Evolutionary conservation across 129 eudicot species (phyloP), one percentile per base, ranked within the genome.

Genomic region (Artemisia tridentata): DNA sequence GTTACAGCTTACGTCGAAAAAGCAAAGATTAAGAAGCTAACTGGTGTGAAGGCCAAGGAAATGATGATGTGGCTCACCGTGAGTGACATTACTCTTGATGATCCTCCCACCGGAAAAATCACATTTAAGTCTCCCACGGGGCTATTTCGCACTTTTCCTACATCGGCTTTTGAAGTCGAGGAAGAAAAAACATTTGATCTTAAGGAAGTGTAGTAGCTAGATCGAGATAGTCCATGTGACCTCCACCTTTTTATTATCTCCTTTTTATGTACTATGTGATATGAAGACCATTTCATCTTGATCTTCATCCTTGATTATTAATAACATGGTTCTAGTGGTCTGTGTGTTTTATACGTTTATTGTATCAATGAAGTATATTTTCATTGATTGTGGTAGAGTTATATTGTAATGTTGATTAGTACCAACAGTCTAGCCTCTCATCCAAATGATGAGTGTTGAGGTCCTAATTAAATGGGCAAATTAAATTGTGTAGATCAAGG

Each of bases 11-110:
- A 61, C 13, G 73, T 78, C 1, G 86, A 83, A 73, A 77, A 73
- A 19, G 67, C 78, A 12, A 87, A 74, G 74, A 85, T 90, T 80
- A 81, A 76, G 81, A 90, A 90, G 70, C 75, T 90, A 1, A 87
- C 91, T 0, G 97, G 97, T 2, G 97, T 90, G 17, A 85, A 90
- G 76, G 64, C 88, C 2, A 90, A 83, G 75, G 91, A 87, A 63
- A 51, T 90, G 19, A 16, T 90, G 72, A 52, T 87, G 76, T 90
- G 95, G 97, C 15, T 87, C 3, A 76, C 76, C 14, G 25, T 90
- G 12, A 71, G 71, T 70, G 97, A 90, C 48, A 87, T 87, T 56
- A 69, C 29, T 3, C 53, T 87, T 2, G 90, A 84, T 41, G 80
- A 79, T 9, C 84, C 87, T 1, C 76, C 86, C 3, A 79, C 82